A percentile compares a stretch with the other conserved stretches of the same genome.
Conservation (phyloP, 805 yeast genomes). For the Myxozyma udenii region DNA sequence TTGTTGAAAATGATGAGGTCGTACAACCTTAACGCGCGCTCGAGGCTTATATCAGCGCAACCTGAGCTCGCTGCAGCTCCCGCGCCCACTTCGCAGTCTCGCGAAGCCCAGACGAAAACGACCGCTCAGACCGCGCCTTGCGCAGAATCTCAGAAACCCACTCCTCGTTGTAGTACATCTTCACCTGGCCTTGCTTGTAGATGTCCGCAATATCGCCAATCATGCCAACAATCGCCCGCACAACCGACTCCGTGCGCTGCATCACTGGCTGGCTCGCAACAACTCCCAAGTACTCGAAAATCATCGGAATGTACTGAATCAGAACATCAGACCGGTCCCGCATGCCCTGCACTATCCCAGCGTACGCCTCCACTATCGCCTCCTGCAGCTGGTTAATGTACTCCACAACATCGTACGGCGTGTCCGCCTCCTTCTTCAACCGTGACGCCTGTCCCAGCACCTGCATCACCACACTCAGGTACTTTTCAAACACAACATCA, state of each 20-base stretch:
- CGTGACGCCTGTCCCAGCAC: constrained; percentile 48
- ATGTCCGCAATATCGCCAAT: constrained; percentile 90
- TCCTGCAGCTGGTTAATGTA: constrained; percentile 71
- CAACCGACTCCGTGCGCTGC: constrained; percentile 62
- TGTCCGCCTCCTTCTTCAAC: constrained; percentile 43
- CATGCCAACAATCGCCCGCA: constrained; percentile 83
- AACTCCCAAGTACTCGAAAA: constrained; percentile 64
- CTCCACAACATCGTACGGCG: constrained; percentile 71
- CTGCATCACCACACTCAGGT: constrained; percentile 73
- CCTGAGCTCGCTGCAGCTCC: constrained; percentile 58
- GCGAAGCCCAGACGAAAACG: constrained; percentile 63
- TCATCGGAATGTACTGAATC: constrained; percentile 60
- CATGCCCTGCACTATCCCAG: constrained; percentile 91
- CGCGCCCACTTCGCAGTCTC: constrained; percentile 98
- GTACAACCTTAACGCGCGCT: no score
- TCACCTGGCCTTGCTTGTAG: constrained; percentile 74
- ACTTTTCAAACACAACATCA: constrained; percentile 72
- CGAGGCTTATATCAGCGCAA: constrained; percentile 32
- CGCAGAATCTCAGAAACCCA: constrained; percentile 81
- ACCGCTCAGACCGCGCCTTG: constrained; percentile 61
- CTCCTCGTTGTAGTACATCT: constrained; percentile 59
- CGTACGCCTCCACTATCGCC: constrained; percentile 91
- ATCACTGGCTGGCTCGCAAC: constrained; percentile 60
- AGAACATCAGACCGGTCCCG: constrained; percentile 64
- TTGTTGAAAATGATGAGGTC: no score